Base-by-base conservation (phyloP, 768 basidiomycete genomes). In the Lyophyllum decastes region DNA sequence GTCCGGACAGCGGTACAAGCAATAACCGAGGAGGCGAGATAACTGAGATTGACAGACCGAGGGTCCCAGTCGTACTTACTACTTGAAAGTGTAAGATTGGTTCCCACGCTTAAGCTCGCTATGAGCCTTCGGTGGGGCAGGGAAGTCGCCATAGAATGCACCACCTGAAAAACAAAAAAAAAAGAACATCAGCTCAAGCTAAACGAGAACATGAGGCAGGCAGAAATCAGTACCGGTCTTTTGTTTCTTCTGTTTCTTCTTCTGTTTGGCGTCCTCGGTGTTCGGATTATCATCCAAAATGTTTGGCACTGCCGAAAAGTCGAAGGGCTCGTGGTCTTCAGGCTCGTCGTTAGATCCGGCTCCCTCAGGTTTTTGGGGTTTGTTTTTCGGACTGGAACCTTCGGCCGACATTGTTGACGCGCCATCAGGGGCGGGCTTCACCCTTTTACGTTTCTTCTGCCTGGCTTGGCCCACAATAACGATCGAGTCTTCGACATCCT, bases 21-120 rank as follows among this genome's bases (percentile, higher is more conserved):
- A 26, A 45, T 21, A 38, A 33, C 38, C 27, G 25, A 49, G 50
- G 22, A 47, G 33, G 21, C 35, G 45, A 49, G 26, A 56, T n/a
- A 16, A 38, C 41, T 19, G 5, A 7, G 24, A 38, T 21, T 25
- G 52, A 4, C 30, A 54, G 43, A 57, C 57, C 62, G 43, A 44
- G 35, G 5, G n/a, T 17, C 5, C 12, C 14, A 43, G 45, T 24
- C 24, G 35, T 38, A 33, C 11, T 52, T 63, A 62, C 66, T 79
- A 79, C 74, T 79, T 86, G 76, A 89, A 90, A 19, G 87, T 88
- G 73, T 78, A 75, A 38, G 88, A 87, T 72, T 83, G 82, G 68
- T 90, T 90, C 46, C 89, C 89, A 58, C 82, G 80, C 70, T 81
- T 88, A 51, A 87, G 64, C 60, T 89, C 86, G 59, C 83, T 83